These are phyloP conservation scores for Colletotrichum lini DNA, from an alignment of 2,329 filamentous ascomycete genomes.

Conservation along the genomic window DNA sequence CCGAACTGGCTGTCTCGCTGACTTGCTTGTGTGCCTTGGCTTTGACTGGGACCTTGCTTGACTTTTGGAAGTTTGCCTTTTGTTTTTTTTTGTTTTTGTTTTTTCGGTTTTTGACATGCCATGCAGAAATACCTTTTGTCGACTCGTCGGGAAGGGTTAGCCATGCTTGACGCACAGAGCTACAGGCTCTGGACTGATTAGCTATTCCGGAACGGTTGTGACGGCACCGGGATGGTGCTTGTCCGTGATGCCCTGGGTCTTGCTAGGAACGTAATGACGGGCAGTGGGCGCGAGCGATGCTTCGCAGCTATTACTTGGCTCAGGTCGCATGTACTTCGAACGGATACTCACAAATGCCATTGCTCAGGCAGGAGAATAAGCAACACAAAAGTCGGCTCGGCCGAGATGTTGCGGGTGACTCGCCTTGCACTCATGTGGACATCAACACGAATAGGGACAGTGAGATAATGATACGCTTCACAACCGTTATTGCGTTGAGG, in stretches of 20 bases:
- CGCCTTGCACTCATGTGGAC: neutral
- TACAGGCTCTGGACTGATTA: constrained; percentile 25
- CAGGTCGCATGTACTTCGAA: no score
- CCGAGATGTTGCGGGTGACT: constrained; percentile 29
- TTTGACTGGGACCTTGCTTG: constrained; percentile 27
- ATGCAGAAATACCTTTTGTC: constrained; percentile 26
- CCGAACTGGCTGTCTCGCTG: constrained; percentile 22
- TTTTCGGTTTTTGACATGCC: constrained; percentile 22
- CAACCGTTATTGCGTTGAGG: constrained; percentile 32
- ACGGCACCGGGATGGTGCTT: constrained; percentile 30
- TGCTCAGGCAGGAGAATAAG: constrained; percentile 5
- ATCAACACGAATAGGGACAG: constrained; percentile 13
- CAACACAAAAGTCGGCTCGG: constrained; percentile 29
- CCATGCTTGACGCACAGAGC: constrained; percentile 35
- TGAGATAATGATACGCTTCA: constrained; percentile 37
- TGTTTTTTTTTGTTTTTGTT: neutral
- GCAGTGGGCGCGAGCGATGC: constrained; percentile 24
- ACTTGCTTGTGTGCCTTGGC: constrained; percentile 32
- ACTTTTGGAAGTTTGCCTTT: constrained; percentile 34
- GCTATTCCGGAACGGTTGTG: constrained; percentile 21
- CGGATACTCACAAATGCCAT: constrained; percentile 13
- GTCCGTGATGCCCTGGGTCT: constrained; percentile 14
- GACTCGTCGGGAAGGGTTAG: constrained; percentile 13
- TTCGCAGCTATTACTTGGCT: constrained; percentile 19
- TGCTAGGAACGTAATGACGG: constrained; percentile 26